Evolutionary conservation across 139 green algal genomes (phyloP), one percentile per base, ranked within the genome.

Genomic region (Coelastrella sp.): DNA sequence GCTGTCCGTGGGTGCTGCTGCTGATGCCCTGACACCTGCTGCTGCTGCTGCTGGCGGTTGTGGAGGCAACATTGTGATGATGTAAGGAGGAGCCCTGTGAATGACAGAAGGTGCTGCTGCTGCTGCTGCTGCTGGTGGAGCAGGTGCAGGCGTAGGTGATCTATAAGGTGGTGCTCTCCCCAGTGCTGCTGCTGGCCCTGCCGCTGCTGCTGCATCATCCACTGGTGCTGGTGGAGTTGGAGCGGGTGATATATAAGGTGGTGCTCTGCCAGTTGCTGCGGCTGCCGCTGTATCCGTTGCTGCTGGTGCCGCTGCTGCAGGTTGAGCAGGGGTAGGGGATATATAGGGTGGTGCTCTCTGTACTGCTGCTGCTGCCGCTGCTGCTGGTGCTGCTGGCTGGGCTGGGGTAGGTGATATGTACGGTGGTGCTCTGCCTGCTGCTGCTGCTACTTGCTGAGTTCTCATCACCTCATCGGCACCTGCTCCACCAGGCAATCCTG

Each of bases 41-140:
- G 21, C 30, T 76, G 35, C 6, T 53, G 37, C 5, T 5, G 9
- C 37, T 45, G 38, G 15, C 13, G 38, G 48, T 57, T 57, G 48
- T 11, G 13, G 48, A 23, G n/a, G n/a, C n/a, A n/a, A n/a, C n/a
- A n/a, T n/a, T n/a, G n/a, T n/a, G n/a, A n/a, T n/a, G n/a, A n/a
- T n/a, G n/a, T n/a, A n/a, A n/a, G n/a, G n/a, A n/a, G n/a, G n/a
- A n/a, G n/a, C n/a, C n/a, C n/a, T n/a, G n/a, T n/a, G n/a, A n/a
- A n/a, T n/a, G n/a, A n/a, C n/a, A n/a, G n/a, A n/a, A n/a, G n/a
- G 15, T 57, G 11, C n/a, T 40, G 5, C 43, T 79, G 69, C n/a
- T 63, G 41, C 69, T 79, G 41, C 69, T 79, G 69, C 38, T 78
- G 68, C 68, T 60, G 40, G 30, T 25, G 5, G 6, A 9, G n/a